Percentiles rank a stretch among this genome's conserved stretches.
Evolutionary conservation across 2,329 filamentous ascomycete species (phyloP).

Genomic region (Aspergillus flavus): DNA sequence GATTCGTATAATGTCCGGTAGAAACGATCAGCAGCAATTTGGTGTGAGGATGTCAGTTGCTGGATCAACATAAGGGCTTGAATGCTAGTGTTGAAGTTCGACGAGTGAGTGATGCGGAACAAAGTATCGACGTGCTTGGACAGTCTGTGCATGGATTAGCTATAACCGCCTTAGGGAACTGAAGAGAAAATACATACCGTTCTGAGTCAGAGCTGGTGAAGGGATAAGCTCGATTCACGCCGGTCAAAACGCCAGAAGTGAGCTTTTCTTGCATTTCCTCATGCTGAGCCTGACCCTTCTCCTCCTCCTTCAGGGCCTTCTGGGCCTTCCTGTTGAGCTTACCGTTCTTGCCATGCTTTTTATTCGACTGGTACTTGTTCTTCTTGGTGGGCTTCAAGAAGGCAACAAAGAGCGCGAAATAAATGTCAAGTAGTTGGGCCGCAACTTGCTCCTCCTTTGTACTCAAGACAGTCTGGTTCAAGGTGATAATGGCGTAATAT

Average conservation of each 20-base stretch:
- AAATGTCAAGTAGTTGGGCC: conserved; percentile 80
- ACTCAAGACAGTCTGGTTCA: conserved; percentile 95
- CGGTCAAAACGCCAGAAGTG: conserved; percentile 85
- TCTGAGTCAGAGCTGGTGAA: conserved; percentile 82
- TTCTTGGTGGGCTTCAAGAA: conserved; percentile 67
- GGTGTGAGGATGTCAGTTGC: conserved; percentile 79
- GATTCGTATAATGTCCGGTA: conserved; percentile 96
- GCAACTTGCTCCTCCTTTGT: conserved; percentile 79
- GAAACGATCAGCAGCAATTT: conserved; percentile 83
- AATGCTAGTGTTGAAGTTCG: conserved; percentile 98
- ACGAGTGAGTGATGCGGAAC: conserved; percentile 94
- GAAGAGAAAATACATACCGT: conserved; percentile 53
- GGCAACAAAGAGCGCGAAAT: conserved; percentile 85
- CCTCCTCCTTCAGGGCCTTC: conserved; percentile 42
- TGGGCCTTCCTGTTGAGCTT: conserved; percentile 13
- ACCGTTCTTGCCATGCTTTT: conserved; percentile 40
- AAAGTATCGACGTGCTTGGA: conserved; percentile 90
- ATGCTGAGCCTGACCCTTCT: conserved; percentile 48
- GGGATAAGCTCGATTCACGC: conserved; percentile 93
- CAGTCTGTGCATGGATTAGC: conserved; percentile 55
- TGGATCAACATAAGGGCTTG: conserved; percentile 95
- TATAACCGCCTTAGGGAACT: conserved; percentile 2
- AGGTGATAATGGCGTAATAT: conserved; percentile 93
- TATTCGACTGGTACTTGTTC: conserved; percentile 40
- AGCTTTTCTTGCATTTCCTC: conserved; percentile 86